Conservation (phyloP, 441 rosid species). For the Hura crepitans region DNA sequence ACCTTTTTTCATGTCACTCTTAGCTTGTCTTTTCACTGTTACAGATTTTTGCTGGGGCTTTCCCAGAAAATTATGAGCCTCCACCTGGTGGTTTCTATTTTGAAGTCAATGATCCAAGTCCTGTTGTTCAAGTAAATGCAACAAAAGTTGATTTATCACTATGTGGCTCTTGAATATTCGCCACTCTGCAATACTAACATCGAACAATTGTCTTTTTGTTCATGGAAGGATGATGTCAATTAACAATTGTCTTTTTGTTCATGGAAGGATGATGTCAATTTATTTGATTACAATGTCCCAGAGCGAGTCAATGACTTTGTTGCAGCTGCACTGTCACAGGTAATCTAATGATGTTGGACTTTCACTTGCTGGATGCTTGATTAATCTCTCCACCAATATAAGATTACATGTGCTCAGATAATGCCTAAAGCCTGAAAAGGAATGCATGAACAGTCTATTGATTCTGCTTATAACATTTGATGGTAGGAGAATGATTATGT, state of each 20-base stretch:
- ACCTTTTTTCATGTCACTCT: slow-evolving; percentile 13
- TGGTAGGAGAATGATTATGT: not conserved
- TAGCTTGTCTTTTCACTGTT: slow-evolving; percentile 20
- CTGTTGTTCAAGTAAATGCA: slow-evolving; percentile 71
- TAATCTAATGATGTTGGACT: slow-evolving; percentile 18
- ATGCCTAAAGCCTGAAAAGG: not conserved
- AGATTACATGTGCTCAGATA: not conserved
- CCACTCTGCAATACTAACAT: slow-evolving; percentile 22
- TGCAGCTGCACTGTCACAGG: slow-evolving; percentile 91
- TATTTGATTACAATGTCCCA: slow-evolving; percentile 96
- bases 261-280: slow-evolving; percentile 65
- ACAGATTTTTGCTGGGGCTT: slow-evolving; percentile 97
- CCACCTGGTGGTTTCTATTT: slow-evolving; percentile 93
- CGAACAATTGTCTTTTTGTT: slow-evolving; percentile 21
- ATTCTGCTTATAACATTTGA: not conserved
- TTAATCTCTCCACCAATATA: not conserved
- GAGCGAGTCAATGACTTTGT: slow-evolving; percentile 89
- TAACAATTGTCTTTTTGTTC: slow-evolving; percentile 26
- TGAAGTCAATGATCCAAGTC: slow-evolving; percentile 80
- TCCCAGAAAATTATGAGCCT: slow-evolving; percentile 91
- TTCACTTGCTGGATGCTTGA: not conserved
- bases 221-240: slow-evolving; percentile 63
- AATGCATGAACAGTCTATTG: not conserved
- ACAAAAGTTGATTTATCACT: slow-evolving; percentile 20
- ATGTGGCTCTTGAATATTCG: slow-evolving; percentile 21